phyloP scores from a whole-genome alignment of 2,329 filamentous ascomycete genomes.

The Orbilia javanica region DNA sequence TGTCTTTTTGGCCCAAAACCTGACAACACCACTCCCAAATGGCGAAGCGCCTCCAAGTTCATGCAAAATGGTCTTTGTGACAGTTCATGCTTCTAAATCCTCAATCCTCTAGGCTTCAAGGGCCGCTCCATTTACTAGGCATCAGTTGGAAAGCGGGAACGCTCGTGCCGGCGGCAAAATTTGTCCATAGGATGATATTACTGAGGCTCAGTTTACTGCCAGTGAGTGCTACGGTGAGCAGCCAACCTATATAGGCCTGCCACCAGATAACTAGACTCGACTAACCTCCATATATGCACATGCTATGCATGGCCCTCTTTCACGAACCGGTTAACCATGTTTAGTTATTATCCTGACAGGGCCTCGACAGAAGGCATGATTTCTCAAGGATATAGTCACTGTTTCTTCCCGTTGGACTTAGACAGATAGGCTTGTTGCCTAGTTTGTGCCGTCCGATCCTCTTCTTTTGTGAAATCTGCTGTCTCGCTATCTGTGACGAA shows the following conservation, averaged over 20 bases:
- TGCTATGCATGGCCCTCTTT: not conserved
- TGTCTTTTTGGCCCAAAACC: not conserved
- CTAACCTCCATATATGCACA: no score
- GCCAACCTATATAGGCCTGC: no score
- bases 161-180: not conserved
- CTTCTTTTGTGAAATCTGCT: not conserved
- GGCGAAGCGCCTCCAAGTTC: slow-evolving; percentile 13
- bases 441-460: slow-evolving; percentile 16
- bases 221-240: no score
- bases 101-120: slow-evolving; percentile 8
- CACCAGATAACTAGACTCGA: no score
- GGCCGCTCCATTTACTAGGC: not conserved
- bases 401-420: not conserved
- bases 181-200: not conserved
- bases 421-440: not conserved
- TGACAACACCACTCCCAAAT: not conserved
- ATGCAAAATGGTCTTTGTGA: slow-evolving; percentile 21
- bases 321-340: not conserved
- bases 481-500: not conserved
- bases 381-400: not conserved
- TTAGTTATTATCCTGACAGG: not conserved
- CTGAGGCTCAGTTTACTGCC: slow-evolving; percentile 4
- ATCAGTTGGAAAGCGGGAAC: slow-evolving; percentile 1
- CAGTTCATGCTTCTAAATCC: slow-evolving; percentile 10
- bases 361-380: not conserved